Evolutionary conservation across 1,284 basidiomycete genomes (phyloP), one percentile per base, ranked within the genome.

Genomic region (Mycena sp.): DNA sequence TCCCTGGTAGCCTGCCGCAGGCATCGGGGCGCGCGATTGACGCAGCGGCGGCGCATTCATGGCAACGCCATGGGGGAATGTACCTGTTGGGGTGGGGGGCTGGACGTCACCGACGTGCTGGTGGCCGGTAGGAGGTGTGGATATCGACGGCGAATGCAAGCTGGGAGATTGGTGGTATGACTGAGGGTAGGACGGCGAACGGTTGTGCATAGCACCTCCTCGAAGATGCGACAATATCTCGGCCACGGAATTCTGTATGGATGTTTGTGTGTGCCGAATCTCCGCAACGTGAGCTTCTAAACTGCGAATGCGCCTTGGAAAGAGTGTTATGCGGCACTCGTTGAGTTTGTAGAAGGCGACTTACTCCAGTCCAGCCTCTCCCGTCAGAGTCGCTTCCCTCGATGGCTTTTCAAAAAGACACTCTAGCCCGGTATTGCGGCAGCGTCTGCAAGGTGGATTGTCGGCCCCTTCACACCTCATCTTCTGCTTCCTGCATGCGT

Each of bases 341-440:
- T 50, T 54, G n/a, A 40, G 50, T 49, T 48, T 53, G 40, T 49
- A 25, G 38, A 32, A 37, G 38, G 65, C 51, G 43, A 83, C 92
- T 78, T 76, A 95, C 94, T 95, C 94, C 65, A 95, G 79, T 4
- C 94, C 93, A 35, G 93, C 92, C 80, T 92, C 92, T 61, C 93
- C 93, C 3, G 93, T 92, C 48, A 93, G 83, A 61, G 89, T 91
- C 17, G 91, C 90, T 74, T 94, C 92, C 69, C 92, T 85, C 12
- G 90, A 89, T 4, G 94, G 94, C 68, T 95, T 96, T 75, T 96
- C 94, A 71, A 96, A 96, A 19, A 95, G 84, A 80, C 94, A 96
- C 51, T 93, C 90, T 19, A 95, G 83, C 7, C 92, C 90, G 23
- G 91, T 89, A 70, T 94, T 92, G 48, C 91, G 85, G 76, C 95